Base-by-base conservation (phyloP, 495 filamentous ascomycete genomes). In the Daldinia concentrica region DNA sequence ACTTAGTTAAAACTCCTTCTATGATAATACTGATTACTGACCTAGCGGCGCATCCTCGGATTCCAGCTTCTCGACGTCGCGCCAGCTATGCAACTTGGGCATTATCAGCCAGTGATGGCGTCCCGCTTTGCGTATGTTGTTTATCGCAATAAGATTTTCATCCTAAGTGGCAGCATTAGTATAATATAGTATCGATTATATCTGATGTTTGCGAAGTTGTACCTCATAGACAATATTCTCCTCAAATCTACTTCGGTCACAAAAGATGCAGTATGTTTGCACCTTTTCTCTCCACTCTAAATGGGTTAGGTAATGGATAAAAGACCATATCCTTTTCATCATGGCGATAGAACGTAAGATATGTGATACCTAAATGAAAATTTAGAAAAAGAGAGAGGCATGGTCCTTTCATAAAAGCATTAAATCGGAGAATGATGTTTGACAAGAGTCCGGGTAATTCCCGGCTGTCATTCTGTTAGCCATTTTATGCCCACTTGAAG, bases 141-240 rank as follows among this genome's bases (percentile, higher is more conserved):
- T 64, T 41, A 73, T 65, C 2, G 70, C 70, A 27, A 73, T 2
- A 17, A 73, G 48, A 3, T 61, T 22, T 4, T 65, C 70, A 34
- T 69, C 61, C 70, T 32, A n/a, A 61, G 17, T 8, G 22, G 17
- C 2, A 6, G 34, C 8, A 22, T 63, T 34, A 70, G 61, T 17
- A 60, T 4, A 26, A 6, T 9, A 6, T 8, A 11, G 6, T 37
- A 19, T 36, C 17, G 4, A 24, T 6, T 6, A 5, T 5, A 24
- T 57, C 12, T 14, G 54, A 57, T 8, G 8, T 6, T 19, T 19
- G 30, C 6, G 4, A 17, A 36, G 54, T 2, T 12, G 17, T 12
- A 73, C 70, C 66, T 73, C 70, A 22, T 69, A 65, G 17, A 69
- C 66, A 39, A 73, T 69, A 4, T 67, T 67, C 11, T 56, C 45